Base-by-base conservation (phyloP, 371 early-diverging fungal genomes). In the Mortierella sp. region DNA sequence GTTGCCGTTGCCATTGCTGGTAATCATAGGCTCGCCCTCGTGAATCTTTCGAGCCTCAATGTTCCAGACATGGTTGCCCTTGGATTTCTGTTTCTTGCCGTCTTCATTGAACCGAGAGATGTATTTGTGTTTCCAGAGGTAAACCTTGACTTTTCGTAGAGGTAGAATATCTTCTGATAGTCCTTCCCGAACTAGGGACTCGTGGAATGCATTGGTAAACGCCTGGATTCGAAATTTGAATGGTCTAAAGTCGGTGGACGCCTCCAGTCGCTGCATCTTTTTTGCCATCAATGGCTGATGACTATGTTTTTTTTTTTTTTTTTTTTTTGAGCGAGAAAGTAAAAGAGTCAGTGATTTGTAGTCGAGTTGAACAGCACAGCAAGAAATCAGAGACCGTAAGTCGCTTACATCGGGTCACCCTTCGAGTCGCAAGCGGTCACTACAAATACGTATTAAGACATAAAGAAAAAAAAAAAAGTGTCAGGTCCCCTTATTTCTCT, bases 141-240 rank as follows among this genome's bases (percentile, higher is more conserved):
- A 89, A 62, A 79, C 66, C 65, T 87, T 84, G 57, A 86, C 69
- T 62, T 85, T 83, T 60, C 81, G 80, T 61, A 82, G 68, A 51
- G 83, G 75, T 37, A 86, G 68, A 12, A 80, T 66, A 45, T 81
- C 82, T 66, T 81, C 84, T 19, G 80, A 70, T 67, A 77, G 72
- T 37, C 86, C 84, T 46, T 80, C 72, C 44, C 75, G 69, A 56
- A 81, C 67, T 23, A 89, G 71, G 60, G 84, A 84, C 66, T 87
- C 87, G 62, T 79, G 77, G 67, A 84, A 88, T 1, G 86, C 87
- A 64, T 87, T 86, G 26, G 83, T 84, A 48, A 89, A 89, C 21
- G 89, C 82, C 74, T 85, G 85, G 63, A 89, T 89, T 30, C 88
- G 86, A 73, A 89, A 89, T 55, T 87, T 84, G 76, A 89, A 85